Evolutionary conservation across 139 green algal species (phyloP), one percentile per base, ranked within the genome.

Genomic region (Chlorella sp.): DNA sequence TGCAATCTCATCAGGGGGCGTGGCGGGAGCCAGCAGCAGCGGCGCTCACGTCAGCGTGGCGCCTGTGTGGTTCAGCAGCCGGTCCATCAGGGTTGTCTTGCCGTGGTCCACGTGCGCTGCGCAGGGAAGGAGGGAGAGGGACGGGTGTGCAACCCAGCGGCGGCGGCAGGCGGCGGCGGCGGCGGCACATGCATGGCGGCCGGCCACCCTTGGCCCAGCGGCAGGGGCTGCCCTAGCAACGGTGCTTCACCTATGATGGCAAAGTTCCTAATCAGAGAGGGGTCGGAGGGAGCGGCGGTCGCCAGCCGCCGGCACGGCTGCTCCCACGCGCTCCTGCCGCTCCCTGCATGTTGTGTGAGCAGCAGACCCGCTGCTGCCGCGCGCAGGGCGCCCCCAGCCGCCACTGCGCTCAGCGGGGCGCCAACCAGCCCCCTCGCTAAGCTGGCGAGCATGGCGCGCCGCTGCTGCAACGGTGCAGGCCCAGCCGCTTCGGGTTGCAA

Each of bases 101-200:
- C 96, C 96, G 86, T 98, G 96, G 79, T 99, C 95, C 71, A 99
- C 94, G 82, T 98, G 96, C 0, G 96, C 92, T 82, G 75, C 56
- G 30, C 1, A 56, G 7, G 28, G 16, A 4, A 3, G 68, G 3
- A 39, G 28, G 34, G 11, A 38, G 28, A 17, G 9, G n/a, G n/a
- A n/a, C n/a, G n/a, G n/a, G n/a, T n/a, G n/a, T n/a, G n/a, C n/a
- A n/a, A n/a, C n/a, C n/a, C n/a, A n/a, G n/a, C n/a, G n/a, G n/a
- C 9, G 32, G 51, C 74, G 32, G 51, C 34, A 21, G 74, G 74
- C 51, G 55, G 74, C 30, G 36, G 38, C 25, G 38, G 70, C 70
- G 65, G 32, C 30, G 9, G 28, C 32, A 55, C 68, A 57, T 32
- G 70, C 9, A 25, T 28, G 41, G 20, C 12, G 13, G 28, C 17